Evolutionary conservation across 306 rosid genomes (phyloP).

Genomic region (Vigna reflexopilosa): DNA sequence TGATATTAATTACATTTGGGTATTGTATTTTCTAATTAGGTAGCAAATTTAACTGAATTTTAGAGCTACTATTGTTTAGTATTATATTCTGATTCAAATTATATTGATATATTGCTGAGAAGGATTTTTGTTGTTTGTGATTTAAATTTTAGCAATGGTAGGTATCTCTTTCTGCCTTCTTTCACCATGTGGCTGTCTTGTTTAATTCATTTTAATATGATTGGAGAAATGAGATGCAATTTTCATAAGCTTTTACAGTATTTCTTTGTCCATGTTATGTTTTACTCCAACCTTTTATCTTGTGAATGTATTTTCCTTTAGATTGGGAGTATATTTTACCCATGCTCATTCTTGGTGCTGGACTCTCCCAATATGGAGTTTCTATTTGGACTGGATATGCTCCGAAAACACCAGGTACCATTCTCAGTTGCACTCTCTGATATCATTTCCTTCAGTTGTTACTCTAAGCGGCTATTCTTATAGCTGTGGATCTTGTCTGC

Average conservation of each 20-base stretch:
- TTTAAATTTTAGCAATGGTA: not conserved
- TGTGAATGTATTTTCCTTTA: conserved; percentile 40
- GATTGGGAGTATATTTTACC: conserved; percentile 91
- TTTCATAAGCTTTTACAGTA: not conserved
- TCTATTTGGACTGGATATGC: conserved; percentile 97
- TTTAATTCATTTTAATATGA: conserved; percentile 24
- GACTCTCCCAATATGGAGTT: conserved; percentile 96
- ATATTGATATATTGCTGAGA: not conserved
- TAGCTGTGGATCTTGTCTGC: conserved; percentile 41
- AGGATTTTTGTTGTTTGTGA: conserved; percentile 16
- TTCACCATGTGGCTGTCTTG: not conserved
- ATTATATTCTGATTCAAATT: conserved; percentile 11
- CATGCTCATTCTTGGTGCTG: conserved; percentile 86
- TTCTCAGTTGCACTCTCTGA: conserved; percentile 16
- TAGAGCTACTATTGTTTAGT: not conserved
- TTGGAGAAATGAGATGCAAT: conserved; percentile 8
- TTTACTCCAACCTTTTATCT: conserved; percentile 6
- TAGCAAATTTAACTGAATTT: conserved; percentile 24
- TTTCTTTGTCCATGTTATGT: not conserved
- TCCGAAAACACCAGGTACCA: conserved; percentile 93
- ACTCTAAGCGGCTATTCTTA: conserved; percentile 35
- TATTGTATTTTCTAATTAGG: conserved; percentile 7
- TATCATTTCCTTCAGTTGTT: conserved; percentile 31
- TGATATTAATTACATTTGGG: not conserved
- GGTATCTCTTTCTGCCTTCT: conserved; percentile 8